These are phyloP conservation scores for Buxus sempervirens DNA, from an alignment of 164 flowering plant genomes.

Conservation along the genomic window DNA sequence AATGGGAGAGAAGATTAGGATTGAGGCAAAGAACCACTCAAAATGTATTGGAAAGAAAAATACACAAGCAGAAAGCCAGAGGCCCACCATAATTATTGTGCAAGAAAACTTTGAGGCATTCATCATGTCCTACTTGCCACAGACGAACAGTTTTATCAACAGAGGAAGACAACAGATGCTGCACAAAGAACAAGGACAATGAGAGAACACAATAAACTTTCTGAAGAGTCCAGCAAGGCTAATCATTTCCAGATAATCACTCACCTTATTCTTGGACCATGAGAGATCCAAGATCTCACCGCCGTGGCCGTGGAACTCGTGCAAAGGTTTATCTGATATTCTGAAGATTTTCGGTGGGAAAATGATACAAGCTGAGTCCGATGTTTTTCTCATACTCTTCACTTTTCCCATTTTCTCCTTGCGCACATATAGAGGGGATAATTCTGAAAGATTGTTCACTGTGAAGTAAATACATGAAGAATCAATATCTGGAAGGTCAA, in stretches of 20 bases:
- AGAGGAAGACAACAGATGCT: slow-evolving; percentile 69
- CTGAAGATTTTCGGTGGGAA: slow-evolving; percentile 58
- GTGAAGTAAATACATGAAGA: slow-evolving; percentile 47
- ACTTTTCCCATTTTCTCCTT: slow-evolving; percentile 33
- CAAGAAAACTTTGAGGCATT: slow-evolving; percentile 51
- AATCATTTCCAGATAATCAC: slow-evolving; percentile 14
- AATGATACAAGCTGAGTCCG: slow-evolving; percentile 54
- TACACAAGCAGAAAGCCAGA: background rate
- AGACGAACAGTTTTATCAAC: slow-evolving; percentile 76
- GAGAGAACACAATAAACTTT: background rate
- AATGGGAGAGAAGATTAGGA: background rate
- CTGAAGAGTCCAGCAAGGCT: background rate
- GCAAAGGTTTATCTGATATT: slow-evolving; percentile 60
- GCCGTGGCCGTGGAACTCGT: slow-evolving; percentile 70
- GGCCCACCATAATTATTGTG: slow-evolving; percentile 80
- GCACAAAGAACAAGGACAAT: slow-evolving; percentile 15
- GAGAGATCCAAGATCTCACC: slow-evolving; percentile 75
- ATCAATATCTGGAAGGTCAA: slow-evolving; percentile 40
- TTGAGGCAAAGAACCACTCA: background rate
- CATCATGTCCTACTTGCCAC: slow-evolving; percentile 53
- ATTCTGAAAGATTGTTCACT: slow-evolving; percentile 36
- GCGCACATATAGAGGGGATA: slow-evolving; percentile 35
- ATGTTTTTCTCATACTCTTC: slow-evolving; percentile 34
- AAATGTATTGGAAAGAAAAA: slow-evolving; percentile 1
- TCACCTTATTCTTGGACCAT: slow-evolving; percentile 76